Evolutionary conservation across 768 basidiomycete genomes (phyloP), one percentile per base, ranked within the genome.

Genomic region (Boletus patriciae): DNA sequence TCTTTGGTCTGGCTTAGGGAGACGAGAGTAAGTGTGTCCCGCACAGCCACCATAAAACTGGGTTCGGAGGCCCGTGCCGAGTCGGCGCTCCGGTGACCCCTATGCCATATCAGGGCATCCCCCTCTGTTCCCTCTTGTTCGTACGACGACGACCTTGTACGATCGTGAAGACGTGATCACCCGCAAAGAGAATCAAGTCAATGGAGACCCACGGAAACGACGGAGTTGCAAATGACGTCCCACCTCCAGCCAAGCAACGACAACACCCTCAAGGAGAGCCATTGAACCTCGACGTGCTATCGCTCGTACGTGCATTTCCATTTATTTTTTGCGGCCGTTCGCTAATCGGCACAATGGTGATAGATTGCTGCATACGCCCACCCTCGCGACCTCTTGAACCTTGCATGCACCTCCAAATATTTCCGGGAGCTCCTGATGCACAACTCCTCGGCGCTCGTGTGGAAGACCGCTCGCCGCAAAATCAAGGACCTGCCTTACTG

Each of bases 291-390:
- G 67, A 57, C 4, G 62, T 69, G 3, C 44, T 65, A n/a, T 55
- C 56, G 37, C 55, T 65, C 3, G 66, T 66, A 23, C 19, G n/a
- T 23, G n/a, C 4, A 21, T 13, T 27, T 38, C 15, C 9, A n/a
- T 10, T 15, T 37, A 10, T 23, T 23, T 34, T 16, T 54, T 10
- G 3, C 31, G 16, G 12, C 41, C 18, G 27, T 29, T 19, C 15
- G n/a, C 18, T 46, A 1, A 46, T 10, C 1, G 4, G 27, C 3
- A 15, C 7, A 1, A 31, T n/a, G 15, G 13, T 6, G 3, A 31
- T 49, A 80, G 77, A 76, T 81, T 50, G 75, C 75, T 43, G 63
- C 61, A 11, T 71, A 76, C 47, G 64, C 80, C 1, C 65, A 75
- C 34, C 79, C 78, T 3, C 38, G 66, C 2, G 61, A 62, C 34